phyloP scores from a whole-genome alignment of 2,329 filamentous ascomycete species.

The Aspergillus cejpii region DNA sequence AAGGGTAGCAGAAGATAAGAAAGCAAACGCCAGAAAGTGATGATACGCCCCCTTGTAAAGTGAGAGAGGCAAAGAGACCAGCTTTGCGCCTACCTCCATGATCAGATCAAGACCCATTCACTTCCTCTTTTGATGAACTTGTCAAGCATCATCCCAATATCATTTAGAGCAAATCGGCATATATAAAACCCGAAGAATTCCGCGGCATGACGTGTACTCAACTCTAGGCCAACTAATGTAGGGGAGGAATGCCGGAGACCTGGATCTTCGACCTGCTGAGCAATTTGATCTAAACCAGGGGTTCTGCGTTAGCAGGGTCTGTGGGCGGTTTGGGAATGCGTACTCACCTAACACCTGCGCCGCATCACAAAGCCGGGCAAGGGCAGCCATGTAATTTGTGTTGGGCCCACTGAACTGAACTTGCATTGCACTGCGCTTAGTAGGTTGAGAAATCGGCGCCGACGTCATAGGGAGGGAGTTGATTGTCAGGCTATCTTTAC shows the following conservation, averaged over 20 bases:
- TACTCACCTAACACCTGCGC: slow-evolving; percentile 78
- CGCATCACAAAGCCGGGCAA: slow-evolving; percentile 87
- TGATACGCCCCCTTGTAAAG: no score
- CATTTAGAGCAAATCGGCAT: slow-evolving; percentile 85
- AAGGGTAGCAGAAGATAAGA: no score
- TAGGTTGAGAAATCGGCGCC: slow-evolving; percentile 55
- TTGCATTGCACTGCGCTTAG: slow-evolving; percentile 63
- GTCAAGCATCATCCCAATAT: slow-evolving; percentile 78
- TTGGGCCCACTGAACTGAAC: slow-evolving; percentile 75
- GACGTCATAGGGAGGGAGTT: slow-evolving; percentile 71
- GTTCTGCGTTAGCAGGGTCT: slow-evolving; percentile 11
- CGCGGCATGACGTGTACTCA: slow-evolving; percentile 85
- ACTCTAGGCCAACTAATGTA: slow-evolving; percentile 89
- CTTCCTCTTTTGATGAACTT: slow-evolving; percentile 96
- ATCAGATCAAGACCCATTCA: slow-evolving; percentile 80
- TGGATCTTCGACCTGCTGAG: slow-evolving; percentile 90
- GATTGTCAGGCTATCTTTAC: slow-evolving; percentile 59
- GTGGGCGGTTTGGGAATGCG: neutral
- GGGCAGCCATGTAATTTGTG: slow-evolving; percentile 80
- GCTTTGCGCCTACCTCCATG: no score
- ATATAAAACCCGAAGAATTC: slow-evolving; percentile 98
- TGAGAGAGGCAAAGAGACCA: no score
- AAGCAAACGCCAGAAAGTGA: no score
- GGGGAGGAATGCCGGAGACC: slow-evolving; percentile 85
- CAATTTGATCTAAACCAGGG: slow-evolving; percentile 70